Evolutionary conservation across 2,329 filamentous ascomycete species (phyloP).

Genomic region (Sordariomycetes sp.): DNA sequence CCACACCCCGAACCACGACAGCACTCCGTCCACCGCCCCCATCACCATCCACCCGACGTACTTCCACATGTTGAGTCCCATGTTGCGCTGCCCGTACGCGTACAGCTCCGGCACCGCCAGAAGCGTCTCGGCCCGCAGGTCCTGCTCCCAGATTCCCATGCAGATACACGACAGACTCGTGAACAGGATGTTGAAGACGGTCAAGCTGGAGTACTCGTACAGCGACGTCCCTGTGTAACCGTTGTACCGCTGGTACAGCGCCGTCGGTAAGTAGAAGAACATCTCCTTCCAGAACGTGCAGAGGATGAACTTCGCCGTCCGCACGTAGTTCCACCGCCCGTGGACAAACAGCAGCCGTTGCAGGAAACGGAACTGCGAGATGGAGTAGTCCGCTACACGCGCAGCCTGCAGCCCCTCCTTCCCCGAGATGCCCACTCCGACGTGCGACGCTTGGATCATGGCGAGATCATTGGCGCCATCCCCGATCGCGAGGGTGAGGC

Average conservation of each 20-base stretch:
- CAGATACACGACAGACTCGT: constrained; percentile 83
- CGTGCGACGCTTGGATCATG: constrained; percentile 80
- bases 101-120: constrained; percentile 92
- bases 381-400: constrained; percentile 80
- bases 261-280: constrained; percentile 75
- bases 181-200: constrained; percentile 90
- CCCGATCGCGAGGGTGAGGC: constrained; percentile 80
- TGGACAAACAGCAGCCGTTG: constrained; percentile 73
- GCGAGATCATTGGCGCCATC: constrained; percentile 91
- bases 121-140: constrained; percentile 69
- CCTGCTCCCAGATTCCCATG: constrained; percentile 84
- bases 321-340: constrained; percentile 80
- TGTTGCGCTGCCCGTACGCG: constrained; percentile 59
- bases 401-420: constrained; percentile 87
- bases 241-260: constrained; percentile 68
- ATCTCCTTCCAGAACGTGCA: constrained; percentile 85
- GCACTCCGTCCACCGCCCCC: constrained; percentile 57
- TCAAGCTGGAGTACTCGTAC: constrained; percentile 77
- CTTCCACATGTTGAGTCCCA: constrained; percentile 60
- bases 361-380: constrained; percentile 86
- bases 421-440: constrained; percentile 83
- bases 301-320: constrained; percentile 79
- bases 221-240: constrained; percentile 86
- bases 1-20: constrained; percentile 57
- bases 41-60: constrained; percentile 71